Evolutionary conservation across 148 eudicot genomes (phyloP).

Genomic region (Silene uniflora): DNA sequence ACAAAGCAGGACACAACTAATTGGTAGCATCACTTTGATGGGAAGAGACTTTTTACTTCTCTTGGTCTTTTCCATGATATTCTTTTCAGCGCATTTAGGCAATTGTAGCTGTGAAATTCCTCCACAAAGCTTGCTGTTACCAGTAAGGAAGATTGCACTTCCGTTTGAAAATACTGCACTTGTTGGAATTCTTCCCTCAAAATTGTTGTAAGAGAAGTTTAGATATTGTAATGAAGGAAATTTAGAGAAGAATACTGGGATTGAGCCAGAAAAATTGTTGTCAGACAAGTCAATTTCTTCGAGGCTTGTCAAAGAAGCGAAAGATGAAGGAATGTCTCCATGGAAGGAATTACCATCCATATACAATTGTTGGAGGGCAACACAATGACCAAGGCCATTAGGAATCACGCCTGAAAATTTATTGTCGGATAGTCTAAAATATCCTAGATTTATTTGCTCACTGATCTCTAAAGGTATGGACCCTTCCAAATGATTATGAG

Average conservation of each 20-base stretch:
- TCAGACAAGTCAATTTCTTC: conserved; percentile 6
- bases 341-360: conserved; percentile 13
- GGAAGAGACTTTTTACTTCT: too few relatives aligned
- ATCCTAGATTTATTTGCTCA: not conserved
- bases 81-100: conserved; percentile 22
- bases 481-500: conserved; percentile 14
- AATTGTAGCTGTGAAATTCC: conserved; percentile 30
- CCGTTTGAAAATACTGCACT: conserved; percentile 30
- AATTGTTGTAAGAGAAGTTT: conserved; percentile 29
- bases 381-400: conserved; percentile 1
- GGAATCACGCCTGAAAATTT: conserved; percentile 18
- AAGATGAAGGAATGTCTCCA: conserved; percentile 21
- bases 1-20: too few relatives aligned
- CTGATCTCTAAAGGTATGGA: conserved; percentile 22
- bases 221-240: conserved; percentile 14
- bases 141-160: conserved; percentile 23
- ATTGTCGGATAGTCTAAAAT: conserved; percentile 11
- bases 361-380: not conserved
- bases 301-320: conserved; percentile 9
- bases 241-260: conserved; percentile 13
- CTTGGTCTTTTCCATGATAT: not conserved
- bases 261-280: conserved; percentile 20
- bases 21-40: too few relatives aligned
- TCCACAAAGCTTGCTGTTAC: conserved; percentile 37
- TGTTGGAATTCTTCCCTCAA: conserved; percentile 36